These are phyloP conservation scores for Tuber calosporum DNA, from an alignment of 495 filamentous ascomycete species.

Conservation along the genomic window DNA sequence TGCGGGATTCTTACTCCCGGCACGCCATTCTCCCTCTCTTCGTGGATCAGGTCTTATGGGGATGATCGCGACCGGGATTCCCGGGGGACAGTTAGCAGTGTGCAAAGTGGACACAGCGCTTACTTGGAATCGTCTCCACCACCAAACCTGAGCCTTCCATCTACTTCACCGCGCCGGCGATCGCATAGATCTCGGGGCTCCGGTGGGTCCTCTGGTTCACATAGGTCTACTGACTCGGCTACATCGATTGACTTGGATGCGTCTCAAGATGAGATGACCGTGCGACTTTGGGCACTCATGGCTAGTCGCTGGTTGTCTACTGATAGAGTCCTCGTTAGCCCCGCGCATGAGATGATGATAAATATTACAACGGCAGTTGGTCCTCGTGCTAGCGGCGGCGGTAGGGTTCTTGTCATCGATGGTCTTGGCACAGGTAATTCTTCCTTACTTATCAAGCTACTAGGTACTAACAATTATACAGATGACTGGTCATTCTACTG, in stretches of 20 bases:
- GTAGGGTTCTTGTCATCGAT: conserved; percentile 77
- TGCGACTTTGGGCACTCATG: conserved; percentile 52
- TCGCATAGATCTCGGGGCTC: conserved; percentile 30
- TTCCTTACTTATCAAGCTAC: conserved; percentile 9
- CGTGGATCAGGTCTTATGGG: conserved; percentile 38
- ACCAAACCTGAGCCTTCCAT: conserved; percentile 41
- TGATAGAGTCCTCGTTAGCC: conserved; percentile 88
- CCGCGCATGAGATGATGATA: conserved; percentile 70
- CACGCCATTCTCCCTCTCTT: conserved; percentile 49
- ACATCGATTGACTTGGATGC: conserved; percentile 27
- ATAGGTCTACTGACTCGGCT: conserved; percentile 21
- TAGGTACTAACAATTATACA: conserved; percentile 35
- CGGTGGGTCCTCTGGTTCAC: conserved; percentile 30
- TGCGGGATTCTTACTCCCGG: conserved; percentile 43
- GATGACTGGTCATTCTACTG: conserved; percentile 98
- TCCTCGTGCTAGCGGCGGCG: conserved; percentile 52
- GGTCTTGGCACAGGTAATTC: conserved; percentile 59
- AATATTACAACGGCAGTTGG: conserved; percentile 45
- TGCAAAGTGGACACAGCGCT: conserved; percentile 2
- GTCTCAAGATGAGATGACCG: conserved; percentile 39
- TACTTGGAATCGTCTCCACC: conserved; percentile 5
- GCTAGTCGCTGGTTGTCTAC: conserved; percentile 86
- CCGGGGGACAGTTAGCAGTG: conserved; percentile 42
- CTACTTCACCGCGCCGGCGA: conserved; percentile 40
- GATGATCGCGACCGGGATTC: conserved; percentile 30